Conservation (phyloP, 179 eudicot genomes). For the Spergularia azorica region DNA sequence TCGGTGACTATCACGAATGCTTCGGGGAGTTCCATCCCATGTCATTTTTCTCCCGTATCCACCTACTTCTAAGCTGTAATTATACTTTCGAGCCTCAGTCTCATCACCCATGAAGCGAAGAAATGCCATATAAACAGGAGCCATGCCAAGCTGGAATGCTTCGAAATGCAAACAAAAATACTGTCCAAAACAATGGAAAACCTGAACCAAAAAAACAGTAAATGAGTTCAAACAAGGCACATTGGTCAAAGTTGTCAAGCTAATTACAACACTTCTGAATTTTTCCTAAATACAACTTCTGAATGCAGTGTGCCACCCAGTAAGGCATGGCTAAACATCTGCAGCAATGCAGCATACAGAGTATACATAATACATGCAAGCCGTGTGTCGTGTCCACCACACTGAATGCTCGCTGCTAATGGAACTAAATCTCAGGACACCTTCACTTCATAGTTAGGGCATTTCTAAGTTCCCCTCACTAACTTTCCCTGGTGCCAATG, state of each 20-base stretch:
- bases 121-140: slow-evolving; percentile 55
- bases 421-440: neutral
- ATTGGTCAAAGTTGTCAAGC: slow-evolving; percentile 8
- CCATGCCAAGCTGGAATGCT: slow-evolving; percentile 51
- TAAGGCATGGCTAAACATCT: neutral
- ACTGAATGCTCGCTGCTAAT: neutral
- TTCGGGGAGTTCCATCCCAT: slow-evolving; percentile 55
- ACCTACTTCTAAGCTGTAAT: slow-evolving; percentile 50
- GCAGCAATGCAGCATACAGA: neutral
- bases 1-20: slow-evolving; percentile 45
- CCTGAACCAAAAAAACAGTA: slow-evolving; percentile 22
- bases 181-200: slow-evolving; percentile 47
- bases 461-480: no score
- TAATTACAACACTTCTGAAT: neutral
- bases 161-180: slow-evolving; percentile 51
- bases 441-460: neutral
- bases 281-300: no score
- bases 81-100: slow-evolving; percentile 38
- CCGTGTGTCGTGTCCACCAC: no score
- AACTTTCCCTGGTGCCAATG: neutral
- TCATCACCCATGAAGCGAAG: slow-evolving; percentile 59
- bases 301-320: no score
- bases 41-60: slow-evolving; percentile 43
- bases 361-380: neutral
- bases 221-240: slow-evolving; percentile 3